Evolutionary conservation across 2,329 filamentous ascomycete species (phyloP), one percentile per base, ranked within the genome.

Genomic region (Cordyceps fumosorosea): DNA sequence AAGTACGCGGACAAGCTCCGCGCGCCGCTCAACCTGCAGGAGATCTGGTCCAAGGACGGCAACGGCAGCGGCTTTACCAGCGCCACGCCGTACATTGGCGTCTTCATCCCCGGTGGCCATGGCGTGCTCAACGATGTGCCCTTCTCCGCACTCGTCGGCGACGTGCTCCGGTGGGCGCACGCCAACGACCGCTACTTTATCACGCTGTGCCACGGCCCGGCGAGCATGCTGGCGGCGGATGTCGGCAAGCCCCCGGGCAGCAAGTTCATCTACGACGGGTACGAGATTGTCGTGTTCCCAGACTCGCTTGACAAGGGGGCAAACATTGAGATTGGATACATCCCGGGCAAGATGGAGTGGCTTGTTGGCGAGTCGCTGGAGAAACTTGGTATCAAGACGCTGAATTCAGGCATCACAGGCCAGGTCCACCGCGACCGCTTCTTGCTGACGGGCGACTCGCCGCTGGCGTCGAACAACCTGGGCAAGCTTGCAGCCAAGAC

Each of bases 261-360:
- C 51, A 62, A 61, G 56, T 67, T 56, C 51, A 66, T 67, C 40
- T 67, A 67, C 48, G 65, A 66, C 5, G 65, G 64, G 16, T 66
- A 66, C 63, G 61, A 62, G 53, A 52, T 67, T 32, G 65, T 62
- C 53, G 65, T 66, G 11, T 67, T 67, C 60, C 65, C 65, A 2
- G 65, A 67, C 57, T 57, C 63, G 16, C 62, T 67, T 20, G 65
- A 67, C 51, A 34, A 44, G 42, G 64, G 63, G 29, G 34, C 63
- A 8, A 67, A 67, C 47, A 62, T 67, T 20, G 65, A 65, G 16
- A 67, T 67, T 52, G 65, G 65, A 37, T 67, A 67, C 54, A 64
- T 67, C 32, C 65, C 65, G 24, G 64, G 65, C 53, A 66, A 67
- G 63, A 67, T 67, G 65, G 34, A 56, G 32, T 67, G 65, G 65